Conservation (phyloP, 306 rosid genomes). For the Pachyrhizus erosus region DNA sequence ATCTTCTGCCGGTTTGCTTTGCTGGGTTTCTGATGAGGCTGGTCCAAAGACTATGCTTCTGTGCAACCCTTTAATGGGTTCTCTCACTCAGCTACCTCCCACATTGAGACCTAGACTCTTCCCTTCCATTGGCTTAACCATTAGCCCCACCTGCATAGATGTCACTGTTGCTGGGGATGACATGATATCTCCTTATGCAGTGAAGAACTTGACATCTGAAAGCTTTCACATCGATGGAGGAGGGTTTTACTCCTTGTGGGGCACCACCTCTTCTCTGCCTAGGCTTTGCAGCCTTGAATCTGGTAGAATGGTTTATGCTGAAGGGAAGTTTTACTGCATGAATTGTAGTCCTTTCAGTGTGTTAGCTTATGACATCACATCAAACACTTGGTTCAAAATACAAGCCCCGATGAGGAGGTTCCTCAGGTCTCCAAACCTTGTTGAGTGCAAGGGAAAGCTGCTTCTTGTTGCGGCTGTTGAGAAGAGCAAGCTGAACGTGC, state of each 20-base stretch:
- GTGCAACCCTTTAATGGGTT: constrained; percentile 83
- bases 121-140: constrained; percentile 78
- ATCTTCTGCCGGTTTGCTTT: constrained; percentile 78
- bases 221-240: constrained; percentile 83
- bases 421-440: constrained; percentile 70
- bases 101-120: constrained; percentile 79
- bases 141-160: constrained; percentile 70
- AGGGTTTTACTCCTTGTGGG: constrained; percentile 91
- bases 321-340: constrained; percentile 84
- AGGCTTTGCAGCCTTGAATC: constrained; percentile 87
- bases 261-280: constrained; percentile 70
- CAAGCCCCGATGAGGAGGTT: constrained; percentile 94
- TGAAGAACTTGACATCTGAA: constrained; percentile 83
- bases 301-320: constrained; percentile 71
- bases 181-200: constrained; percentile 92
- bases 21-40: constrained; percentile 78
- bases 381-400: constrained; percentile 79
- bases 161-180: constrained; percentile 89
- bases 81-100: constrained; percentile 73
- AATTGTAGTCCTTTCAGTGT: constrained; percentile 87
- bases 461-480: constrained; percentile 84
- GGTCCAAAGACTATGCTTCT: constrained; percentile 82
- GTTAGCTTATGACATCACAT: constrained; percentile 59
- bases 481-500: constrained; percentile 89
- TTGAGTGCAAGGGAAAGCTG: constrained; percentile 72